A percentile compares a stretch with the other conserved stretches of the same genome.
Evolutionary conservation across 169 alveolate genomes (phyloP).

Genomic region (Eimeria maxima): DNA sequence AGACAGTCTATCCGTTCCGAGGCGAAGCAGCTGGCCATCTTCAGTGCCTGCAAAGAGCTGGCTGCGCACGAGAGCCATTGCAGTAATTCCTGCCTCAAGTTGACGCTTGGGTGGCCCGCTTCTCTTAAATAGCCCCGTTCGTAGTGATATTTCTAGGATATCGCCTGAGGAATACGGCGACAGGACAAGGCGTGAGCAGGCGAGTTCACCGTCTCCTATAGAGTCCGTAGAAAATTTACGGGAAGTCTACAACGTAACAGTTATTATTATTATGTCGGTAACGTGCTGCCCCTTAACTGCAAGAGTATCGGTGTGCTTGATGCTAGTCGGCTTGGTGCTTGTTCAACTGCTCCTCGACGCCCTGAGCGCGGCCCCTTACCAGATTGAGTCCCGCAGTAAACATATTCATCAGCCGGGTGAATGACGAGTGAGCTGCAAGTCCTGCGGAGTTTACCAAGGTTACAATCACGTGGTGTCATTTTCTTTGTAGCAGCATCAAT

Average conservation of each 20-base stretch:
- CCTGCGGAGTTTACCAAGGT: conserved; percentile 92
- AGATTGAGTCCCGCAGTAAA: conserved; percentile 94
- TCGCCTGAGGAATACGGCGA: conserved; percentile 63
- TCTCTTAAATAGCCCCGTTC: conserved; percentile 90
- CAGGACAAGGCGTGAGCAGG: background rate
- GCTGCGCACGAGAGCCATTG: conserved; percentile 91
- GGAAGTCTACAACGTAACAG: background rate
- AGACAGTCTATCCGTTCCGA: conserved; percentile 86
- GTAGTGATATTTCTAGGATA: conserved; percentile 82
- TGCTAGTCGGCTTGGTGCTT: background rate
- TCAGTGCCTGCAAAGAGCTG: conserved; percentile 95
- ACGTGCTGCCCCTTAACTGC: background rate
- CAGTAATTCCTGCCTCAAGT: conserved; percentile 93
- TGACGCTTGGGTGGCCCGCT: conserved; percentile 91
- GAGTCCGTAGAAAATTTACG: background rate
- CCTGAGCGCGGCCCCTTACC: conserved; percentile 88
- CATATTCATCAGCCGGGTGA: conserved; percentile 91
- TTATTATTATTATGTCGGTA: background rate
- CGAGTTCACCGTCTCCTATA: background rate
- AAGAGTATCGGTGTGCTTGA: background rate
- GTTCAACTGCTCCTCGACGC: background rate
- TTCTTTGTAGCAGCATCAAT: conserved; percentile 87
- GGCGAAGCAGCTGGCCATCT: conserved; percentile 94
- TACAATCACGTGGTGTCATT: conserved; percentile 79
- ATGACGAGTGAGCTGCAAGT: conserved; percentile 88